Base-by-base conservation (phyloP, 2,329 filamentous ascomycete species). In the Colletotrichum sp. region DNA sequence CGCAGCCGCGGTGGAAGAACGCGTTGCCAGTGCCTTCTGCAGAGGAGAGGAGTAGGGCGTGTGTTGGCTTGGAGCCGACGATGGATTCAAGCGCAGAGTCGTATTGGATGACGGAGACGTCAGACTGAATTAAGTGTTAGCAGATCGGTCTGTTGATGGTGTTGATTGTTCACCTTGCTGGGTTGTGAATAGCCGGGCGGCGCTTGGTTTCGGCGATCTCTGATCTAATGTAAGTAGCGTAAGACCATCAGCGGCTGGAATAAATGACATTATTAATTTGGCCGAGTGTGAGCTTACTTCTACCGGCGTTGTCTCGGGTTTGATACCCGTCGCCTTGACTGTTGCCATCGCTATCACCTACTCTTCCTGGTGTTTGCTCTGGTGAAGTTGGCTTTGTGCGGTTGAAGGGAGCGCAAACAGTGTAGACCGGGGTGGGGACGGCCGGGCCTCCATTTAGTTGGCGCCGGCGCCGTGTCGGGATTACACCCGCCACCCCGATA, bases 1-100 rank as follows among this genome's bases (percentile, higher is more conserved):
- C 85, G 72, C 87, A 89, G 7, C 85, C 87, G 64, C 84, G 83
- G 78, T 87, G 82, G 78, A 89, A 90, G 79, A 89, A 87, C 9
- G 87, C 85, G 52, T 86, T 88, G 19, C 83, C 82, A 29, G 86
- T 86, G 8, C 82, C 80, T 30, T 84, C 82, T 6, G 81, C 78
- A 1, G 87, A 85, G 7, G 86, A 86, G 30, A 89, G 82, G 11
- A 89, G 81, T 16, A 88, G 84, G 5, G 86, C 85, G 69, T 85
- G 84, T 2, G 77, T 81, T 8, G 85, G 84, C 4, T 77, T 76
- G 6, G 78, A 44, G 11, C 86, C 85, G 49, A 85, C 79, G 7
- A 89, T 69, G 0, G 75, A 71, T n/a, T 57, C 69, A 69, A 89
- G 85, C n/a, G 79, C 79, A 5, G 80, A 66, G 55, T 87, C 82